Base-by-base conservation (phyloP, 306 rosid species). In the Inga oerstediana region DNA sequence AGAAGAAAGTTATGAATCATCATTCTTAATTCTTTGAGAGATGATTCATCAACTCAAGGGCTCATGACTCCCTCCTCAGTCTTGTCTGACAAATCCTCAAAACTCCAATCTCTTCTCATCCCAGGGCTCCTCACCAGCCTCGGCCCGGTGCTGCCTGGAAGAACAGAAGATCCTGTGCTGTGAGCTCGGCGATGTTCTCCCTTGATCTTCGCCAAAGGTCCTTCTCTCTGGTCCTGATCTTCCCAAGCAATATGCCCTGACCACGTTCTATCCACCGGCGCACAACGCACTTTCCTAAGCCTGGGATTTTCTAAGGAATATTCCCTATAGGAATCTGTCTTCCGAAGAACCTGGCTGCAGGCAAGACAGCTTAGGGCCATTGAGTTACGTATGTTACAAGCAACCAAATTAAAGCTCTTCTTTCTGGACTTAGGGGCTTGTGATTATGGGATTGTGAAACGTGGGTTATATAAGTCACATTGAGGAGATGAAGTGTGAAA, bases 31-130 rank as follows among this genome's bases (percentile, higher is more conserved):
- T 14, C 44, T 44, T 39, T 17, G 22, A 67, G 15, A 39, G 74
- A 39, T 0, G 5, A 20, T 72, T 13, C 15, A 72, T 22, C n/a
- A 85, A 66, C 65, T 78, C 72, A 80, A 52, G 9, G 66, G 80
- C 72, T 79, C 27, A 79, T 70, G 27, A 81, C 70, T 8, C 77
- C 80, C 77, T 77, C 85, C 27, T 85, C 86, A 37, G 68, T 46
- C 20, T 78, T 76, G 12, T 77, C 84, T 69, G 80, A 44, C 78
- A 92, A 75, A 80, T 94, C 74, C 87, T 94, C 97, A 66, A 92
- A 89, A 89, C 93, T 96, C 99, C 99, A 96, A 74, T 96, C 93
- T 89, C 98, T 89, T 86, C 99, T 92, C 97, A 92, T 90, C 48
- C 98, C 99, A 15, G 89, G 84, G 86, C 99, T 87, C 81, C 98